Percentiles rank a stretch among this genome's conserved stretches.
Evolutionary conservation across 371 early-diverging fungal species (phyloP).

Genomic region (Fennellomyces sp.): DNA sequence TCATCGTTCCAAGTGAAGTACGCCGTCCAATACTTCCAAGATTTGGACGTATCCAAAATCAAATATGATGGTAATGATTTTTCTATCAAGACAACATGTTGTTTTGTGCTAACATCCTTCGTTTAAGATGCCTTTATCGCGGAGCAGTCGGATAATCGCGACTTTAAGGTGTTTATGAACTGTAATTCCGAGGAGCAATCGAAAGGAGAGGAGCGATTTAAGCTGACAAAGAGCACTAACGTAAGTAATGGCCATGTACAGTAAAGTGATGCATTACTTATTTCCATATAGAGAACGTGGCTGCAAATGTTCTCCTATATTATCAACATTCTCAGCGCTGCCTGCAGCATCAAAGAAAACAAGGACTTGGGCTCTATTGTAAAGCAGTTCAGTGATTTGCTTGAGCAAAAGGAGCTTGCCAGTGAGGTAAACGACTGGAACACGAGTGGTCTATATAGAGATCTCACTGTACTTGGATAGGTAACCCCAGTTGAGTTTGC

Average conservation of each 20-base stretch:
- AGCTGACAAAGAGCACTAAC: slow-evolving; percentile 40
- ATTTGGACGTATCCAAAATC: slow-evolving; percentile 54
- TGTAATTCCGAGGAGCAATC: slow-evolving; percentile 45
- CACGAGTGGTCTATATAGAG: background rate
- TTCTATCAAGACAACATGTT: background rate
- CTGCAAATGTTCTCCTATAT: slow-evolving; percentile 38
- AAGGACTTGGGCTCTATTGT: slow-evolving; percentile 18
- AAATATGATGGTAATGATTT: slow-evolving; percentile 45
- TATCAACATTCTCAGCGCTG: slow-evolving; percentile 25
- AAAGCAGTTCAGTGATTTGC: slow-evolving; percentile 14
- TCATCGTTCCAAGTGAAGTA: slow-evolving; percentile 58
- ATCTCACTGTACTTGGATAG: no score
- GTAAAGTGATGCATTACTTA: background rate
- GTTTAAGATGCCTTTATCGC: slow-evolving; percentile 26
- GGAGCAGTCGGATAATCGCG: slow-evolving; percentile 63
- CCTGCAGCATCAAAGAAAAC: slow-evolving; percentile 34
- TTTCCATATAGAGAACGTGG: slow-evolving; percentile 24
- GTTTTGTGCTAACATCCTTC: background rate
- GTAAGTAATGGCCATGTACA: slow-evolving; percentile 5
- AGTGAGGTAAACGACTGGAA: slow-evolving; percentile 13
- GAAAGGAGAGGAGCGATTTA: slow-evolving; percentile 41
- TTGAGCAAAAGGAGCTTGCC: slow-evolving; percentile 17
- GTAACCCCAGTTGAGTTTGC: slow-evolving; percentile 28
- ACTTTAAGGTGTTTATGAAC: slow-evolving; percentile 61
- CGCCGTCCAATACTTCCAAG: slow-evolving; percentile 59